These are phyloP conservation scores for Cylindrotheca fusiformis DNA, from an alignment of 108 stramenopile genomes.

Conservation along the genomic window DNA sequence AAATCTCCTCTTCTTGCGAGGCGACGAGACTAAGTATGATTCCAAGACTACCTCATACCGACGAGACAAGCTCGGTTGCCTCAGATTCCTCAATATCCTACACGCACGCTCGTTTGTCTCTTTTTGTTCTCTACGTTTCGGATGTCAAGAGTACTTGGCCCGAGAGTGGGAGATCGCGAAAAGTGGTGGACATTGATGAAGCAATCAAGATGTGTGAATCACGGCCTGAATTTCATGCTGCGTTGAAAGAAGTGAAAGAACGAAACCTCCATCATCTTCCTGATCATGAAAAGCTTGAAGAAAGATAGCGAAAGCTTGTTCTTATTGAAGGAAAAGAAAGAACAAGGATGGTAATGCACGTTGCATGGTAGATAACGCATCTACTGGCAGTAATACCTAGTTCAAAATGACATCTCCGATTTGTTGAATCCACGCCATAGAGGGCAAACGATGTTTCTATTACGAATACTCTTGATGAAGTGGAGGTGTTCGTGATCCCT, in stretches of 20 bases:
- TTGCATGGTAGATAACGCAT: too few species aligned
- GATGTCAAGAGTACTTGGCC: constrained; percentile 84
- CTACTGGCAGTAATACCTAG: too few species aligned
- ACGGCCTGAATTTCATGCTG: constrained; percentile 61
- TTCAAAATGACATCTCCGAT: too few species aligned
- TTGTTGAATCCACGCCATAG: too few species aligned
- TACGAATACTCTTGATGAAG: too few species aligned
- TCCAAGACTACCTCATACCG: not conserved
- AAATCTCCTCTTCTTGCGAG: not conserved
- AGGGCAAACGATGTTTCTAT: too few species aligned
- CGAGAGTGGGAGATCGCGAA: constrained; percentile 73
- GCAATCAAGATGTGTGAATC: constrained; percentile 67
- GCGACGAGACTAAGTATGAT: not conserved
- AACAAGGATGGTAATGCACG: not conserved
- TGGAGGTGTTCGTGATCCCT: too few species aligned
- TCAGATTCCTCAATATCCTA: constrained; percentile 43
- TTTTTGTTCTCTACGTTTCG: constrained; percentile 83
- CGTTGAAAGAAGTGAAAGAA: constrained; percentile 59
- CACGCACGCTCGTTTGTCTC: constrained; percentile 58
- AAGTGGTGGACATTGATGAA: constrained; percentile 74
- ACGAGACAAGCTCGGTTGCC: constrained; percentile 34
- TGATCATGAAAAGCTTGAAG: not conserved
- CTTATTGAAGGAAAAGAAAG: not conserved
- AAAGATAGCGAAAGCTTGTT: not conserved
- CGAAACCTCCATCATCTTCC: constrained; percentile 47